phyloP scores from a whole-genome alignment of 1,139 yeast genomes.

The Blastobotrys illinoisensis region DNA sequence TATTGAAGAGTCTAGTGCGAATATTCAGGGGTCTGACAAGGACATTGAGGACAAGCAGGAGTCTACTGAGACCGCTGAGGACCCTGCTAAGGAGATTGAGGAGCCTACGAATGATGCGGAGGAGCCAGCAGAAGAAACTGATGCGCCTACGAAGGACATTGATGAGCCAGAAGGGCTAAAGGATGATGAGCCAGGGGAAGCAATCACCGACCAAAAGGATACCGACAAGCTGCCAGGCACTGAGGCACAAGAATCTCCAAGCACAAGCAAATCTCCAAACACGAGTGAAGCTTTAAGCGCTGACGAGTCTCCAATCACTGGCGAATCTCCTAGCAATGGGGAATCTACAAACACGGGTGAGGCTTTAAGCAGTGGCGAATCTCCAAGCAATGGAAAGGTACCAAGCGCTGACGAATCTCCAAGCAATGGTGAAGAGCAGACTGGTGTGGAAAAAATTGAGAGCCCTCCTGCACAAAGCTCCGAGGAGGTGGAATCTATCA shows the following conservation, averaged over 20 bases:
- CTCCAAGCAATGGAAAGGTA: no score
- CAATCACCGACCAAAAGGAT: no score
- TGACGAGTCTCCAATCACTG: no score
- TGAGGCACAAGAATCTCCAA: no score
- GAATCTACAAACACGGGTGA: no score
- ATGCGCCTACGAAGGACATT: neutral
- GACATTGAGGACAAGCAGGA: neutral
- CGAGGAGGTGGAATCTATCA: neutral
- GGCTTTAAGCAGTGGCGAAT: no score
- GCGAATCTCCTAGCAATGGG: no score
- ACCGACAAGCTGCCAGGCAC: no score
- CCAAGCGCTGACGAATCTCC: neutral
- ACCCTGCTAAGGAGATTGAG: neutral
- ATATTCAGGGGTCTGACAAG: neutral
- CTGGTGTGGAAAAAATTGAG: neutral
- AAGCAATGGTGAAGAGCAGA: no score
- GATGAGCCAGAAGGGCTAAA: neutral
- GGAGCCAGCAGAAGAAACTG: neutral
- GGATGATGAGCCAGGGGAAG: neutral
- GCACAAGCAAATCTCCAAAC: no score
- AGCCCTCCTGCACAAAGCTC: neutral
- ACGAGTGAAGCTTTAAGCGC: no score
- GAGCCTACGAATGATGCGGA: neutral
- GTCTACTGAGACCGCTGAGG: neutral
- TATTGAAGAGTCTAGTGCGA: neutral